Conservation (phyloP, 2,329 filamentous ascomycete genomes). For the Monilinia aucupariae region DNA sequence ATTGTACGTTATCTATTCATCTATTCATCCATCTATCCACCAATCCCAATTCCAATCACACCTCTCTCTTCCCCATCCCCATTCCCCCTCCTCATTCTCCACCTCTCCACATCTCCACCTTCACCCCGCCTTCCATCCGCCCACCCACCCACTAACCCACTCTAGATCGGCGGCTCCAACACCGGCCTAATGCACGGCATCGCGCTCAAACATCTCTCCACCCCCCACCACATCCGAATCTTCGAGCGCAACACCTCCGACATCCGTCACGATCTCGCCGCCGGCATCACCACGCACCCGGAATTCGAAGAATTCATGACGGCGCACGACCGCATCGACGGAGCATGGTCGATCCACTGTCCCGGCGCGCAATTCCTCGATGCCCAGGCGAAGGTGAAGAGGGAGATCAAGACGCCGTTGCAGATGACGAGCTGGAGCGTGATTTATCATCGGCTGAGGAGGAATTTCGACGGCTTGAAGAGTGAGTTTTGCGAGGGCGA, state of each 20-base stretch:
- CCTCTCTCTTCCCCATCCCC: background rate
- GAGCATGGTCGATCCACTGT: constrained; percentile 7
- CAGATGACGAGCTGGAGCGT: constrained; percentile 23
- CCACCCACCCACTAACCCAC: background rate
- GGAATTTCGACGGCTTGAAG: constrained; percentile 25
- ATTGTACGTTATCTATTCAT: background rate
- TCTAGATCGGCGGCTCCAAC: constrained; percentile 25
- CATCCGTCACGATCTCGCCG: constrained; percentile 20
- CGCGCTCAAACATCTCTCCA: constrained; percentile 18
- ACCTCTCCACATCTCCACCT: background rate
- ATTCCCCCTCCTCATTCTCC: background rate
- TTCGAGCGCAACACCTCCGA: constrained; percentile 19
- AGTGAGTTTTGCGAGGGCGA: constrained; percentile 16
- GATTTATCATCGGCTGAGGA: constrained; percentile 22
- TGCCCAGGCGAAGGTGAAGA: constrained; percentile 18
- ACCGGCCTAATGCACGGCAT: constrained; percentile 22
- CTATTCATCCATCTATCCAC: background rate
- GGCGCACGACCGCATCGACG: background rate
- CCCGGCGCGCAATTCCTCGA: constrained; percentile 18
- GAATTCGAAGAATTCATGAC: constrained; percentile 14
- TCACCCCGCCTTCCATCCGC: too few species aligned
- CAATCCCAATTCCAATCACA: background rate
- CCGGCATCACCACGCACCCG: constrained; percentile 21
- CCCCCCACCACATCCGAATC: constrained; percentile 20
- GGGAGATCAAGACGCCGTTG: background rate